These are phyloP conservation scores for Kodamaea jinghongensis DNA, from an alignment of 805 yeast species.

Conservation along the genomic window DNA sequence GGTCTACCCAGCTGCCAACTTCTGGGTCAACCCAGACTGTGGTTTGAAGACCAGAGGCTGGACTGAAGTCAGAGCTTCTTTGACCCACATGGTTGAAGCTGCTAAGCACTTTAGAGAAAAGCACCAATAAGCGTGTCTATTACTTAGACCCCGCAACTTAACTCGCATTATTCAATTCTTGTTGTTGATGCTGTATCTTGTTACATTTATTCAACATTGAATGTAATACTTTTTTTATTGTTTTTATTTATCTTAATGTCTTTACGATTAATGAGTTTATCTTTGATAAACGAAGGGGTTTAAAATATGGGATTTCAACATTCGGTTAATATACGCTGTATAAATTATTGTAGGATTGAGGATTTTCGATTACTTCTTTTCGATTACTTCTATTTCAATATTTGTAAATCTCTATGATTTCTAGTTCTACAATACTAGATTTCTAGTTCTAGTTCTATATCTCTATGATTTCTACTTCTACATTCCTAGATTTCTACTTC, in stretches of 20 bases:
- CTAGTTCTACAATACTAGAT: no score
- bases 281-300: slow-evolving; percentile 29
- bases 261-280: slow-evolving; percentile 14
- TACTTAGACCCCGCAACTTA: slow-evolving; percentile 5
- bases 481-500: no score
- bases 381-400: neutral
- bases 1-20: slow-evolving; percentile 95
- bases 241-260: slow-evolving; percentile 18
- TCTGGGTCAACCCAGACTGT: slow-evolving; percentile 99
- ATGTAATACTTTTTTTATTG: slow-evolving; percentile 30
- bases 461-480: no score
- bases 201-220: slow-evolving; percentile 51
- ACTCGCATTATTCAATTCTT: slow-evolving; percentile 41
- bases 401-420: slow-evolving; percentile 1
- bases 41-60: slow-evolving; percentile 99
- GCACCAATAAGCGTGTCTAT: slow-evolving; percentile 23
- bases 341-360: neutral
- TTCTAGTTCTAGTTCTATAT: no score
- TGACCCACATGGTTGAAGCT: slow-evolving; percentile 98
- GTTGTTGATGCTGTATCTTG: slow-evolving; percentile 38
- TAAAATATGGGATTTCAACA: slow-evolving; percentile 48
- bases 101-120: slow-evolving; percentile 81
- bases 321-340: slow-evolving; percentile 29
- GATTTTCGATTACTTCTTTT: neutral
- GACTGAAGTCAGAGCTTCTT: slow-evolving; percentile 93